Evolutionary conservation across 176 grass and related monocot genomes (phyloP).

Genomic region (Puya raimondii): DNA sequence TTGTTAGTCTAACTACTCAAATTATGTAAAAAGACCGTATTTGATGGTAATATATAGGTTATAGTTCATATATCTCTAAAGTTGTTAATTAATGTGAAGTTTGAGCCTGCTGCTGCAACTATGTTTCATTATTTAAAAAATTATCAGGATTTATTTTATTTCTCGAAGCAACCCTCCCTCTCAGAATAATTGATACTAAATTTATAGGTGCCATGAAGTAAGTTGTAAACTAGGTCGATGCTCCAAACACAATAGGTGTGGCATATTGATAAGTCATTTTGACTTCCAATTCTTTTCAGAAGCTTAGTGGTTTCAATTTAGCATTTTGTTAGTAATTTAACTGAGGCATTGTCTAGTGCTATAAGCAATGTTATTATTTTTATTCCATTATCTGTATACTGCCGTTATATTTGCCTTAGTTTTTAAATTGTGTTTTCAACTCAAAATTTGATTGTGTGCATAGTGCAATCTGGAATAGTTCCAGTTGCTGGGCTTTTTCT

Average conservation of each 20-base stretch:
- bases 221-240: conserved; percentile 49
- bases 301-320: conserved; percentile 17
- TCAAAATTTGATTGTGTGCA: too few species aligned
- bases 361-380: too few species aligned
- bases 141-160: conserved; percentile 79
- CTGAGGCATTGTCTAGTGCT: conserved; percentile 27
- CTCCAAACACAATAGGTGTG: conserved; percentile 75
- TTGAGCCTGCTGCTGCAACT: neutral
- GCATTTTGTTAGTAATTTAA: neutral
- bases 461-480: too few species aligned
- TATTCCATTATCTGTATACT: too few species aligned
- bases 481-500: too few species aligned
- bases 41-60: too few species aligned
- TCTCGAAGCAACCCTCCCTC: conserved; percentile 81
- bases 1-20: too few species aligned
- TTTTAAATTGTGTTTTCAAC: too few species aligned
- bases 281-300: conserved; percentile 15
- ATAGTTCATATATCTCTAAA: neutral
- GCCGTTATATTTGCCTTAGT: too few species aligned
- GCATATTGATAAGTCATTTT: conserved; percentile 36
- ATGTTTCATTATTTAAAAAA: conserved; percentile 16
- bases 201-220: conserved; percentile 57
- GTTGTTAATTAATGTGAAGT: neutral
- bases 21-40: too few species aligned
- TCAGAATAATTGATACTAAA: conserved; percentile 62